Evolutionary conservation across 1,284 basidiomycete species (phyloP).

Genomic region (Malassezia pachydermatis): DNA sequence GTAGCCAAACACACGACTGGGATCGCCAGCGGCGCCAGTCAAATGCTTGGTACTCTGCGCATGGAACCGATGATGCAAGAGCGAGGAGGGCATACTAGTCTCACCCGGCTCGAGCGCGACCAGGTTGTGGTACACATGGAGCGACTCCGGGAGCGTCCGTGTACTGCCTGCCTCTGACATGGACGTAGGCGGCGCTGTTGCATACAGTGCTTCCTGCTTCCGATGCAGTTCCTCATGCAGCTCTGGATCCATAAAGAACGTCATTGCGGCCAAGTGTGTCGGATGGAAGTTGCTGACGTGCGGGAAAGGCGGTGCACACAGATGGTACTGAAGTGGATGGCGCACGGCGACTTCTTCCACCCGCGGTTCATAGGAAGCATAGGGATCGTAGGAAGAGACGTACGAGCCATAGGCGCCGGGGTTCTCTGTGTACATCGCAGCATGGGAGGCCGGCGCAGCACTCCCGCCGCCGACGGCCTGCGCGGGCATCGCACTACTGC

Average conservation of each 20-base stretch:
- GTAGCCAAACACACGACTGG: constrained; percentile 52
- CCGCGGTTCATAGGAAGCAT: not conserved
- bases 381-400: constrained; percentile 1
- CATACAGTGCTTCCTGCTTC: constrained; percentile 65
- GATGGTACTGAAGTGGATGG: constrained; percentile 69
- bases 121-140: constrained; percentile 82
- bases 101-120: constrained; percentile 59
- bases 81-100: constrained; percentile 21
- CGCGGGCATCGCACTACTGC: not conserved
- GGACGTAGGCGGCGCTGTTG: constrained; percentile 44
- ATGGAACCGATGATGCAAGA: constrained; percentile 32
- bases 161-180: constrained; percentile 49
- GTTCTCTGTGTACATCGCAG: not conserved
- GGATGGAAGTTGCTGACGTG: constrained; percentile 53
- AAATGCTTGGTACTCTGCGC: constrained; percentile 25
- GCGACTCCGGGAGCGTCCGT: constrained; percentile 64
- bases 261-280: constrained; percentile 50
- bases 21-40: constrained; percentile 35
- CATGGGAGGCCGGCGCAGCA: not conserved
- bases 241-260: constrained; percentile 61
- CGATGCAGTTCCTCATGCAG: constrained; percentile 69
- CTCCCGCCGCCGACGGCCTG: not conserved
- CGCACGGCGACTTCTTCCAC: constrained; percentile 15
- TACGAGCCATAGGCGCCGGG: not conserved
- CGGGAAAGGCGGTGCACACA: constrained; percentile 63